Conservation (phyloP, 2,329 filamentous ascomycete genomes). For the Apiospora saccharicola region DNA sequence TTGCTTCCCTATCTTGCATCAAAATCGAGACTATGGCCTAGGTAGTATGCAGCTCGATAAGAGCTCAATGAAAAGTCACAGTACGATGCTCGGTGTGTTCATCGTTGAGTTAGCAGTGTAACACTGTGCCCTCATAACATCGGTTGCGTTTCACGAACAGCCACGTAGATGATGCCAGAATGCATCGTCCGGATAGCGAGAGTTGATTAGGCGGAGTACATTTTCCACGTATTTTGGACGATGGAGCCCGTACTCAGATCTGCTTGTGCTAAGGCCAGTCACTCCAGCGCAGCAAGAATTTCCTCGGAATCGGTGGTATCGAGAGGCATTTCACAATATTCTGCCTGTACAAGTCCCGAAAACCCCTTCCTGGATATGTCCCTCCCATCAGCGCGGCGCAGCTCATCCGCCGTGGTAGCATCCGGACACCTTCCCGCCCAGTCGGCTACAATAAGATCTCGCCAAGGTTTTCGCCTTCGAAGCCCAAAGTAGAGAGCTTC, state of each 20-base stretch:
- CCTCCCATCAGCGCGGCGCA: neutral
- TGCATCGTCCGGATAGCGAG: neutral
- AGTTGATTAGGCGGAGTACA: neutral
- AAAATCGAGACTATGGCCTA: neutral
- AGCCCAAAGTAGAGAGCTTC: constrained; percentile 80
- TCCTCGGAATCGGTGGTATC: constrained; percentile 8
- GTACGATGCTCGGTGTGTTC: neutral
- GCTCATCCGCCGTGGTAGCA: neutral
- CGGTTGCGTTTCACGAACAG: neutral
- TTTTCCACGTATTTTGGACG: constrained; percentile 4
- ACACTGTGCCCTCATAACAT: neutral
- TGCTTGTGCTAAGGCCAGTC: constrained; percentile 14
- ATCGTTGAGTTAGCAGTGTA: neutral
- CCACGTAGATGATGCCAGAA: neutral
- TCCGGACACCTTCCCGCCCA: constrained; percentile 21
- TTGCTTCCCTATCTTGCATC: neutral
- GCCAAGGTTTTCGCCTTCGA: constrained; percentile 84
- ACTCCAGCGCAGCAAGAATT: constrained; percentile 1
- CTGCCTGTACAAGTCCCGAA: constrained; percentile 49
- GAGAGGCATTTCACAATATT: constrained; percentile 70
- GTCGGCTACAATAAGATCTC: constrained; percentile 71
- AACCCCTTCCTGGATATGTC: constrained; percentile 18
- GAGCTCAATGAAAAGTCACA: neutral
- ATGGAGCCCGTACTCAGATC: neutral
- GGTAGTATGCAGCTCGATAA: neutral